Conservation (phyloP, 495 filamentous ascomycete species). For the Staphylotrichum tortipilum region DNA sequence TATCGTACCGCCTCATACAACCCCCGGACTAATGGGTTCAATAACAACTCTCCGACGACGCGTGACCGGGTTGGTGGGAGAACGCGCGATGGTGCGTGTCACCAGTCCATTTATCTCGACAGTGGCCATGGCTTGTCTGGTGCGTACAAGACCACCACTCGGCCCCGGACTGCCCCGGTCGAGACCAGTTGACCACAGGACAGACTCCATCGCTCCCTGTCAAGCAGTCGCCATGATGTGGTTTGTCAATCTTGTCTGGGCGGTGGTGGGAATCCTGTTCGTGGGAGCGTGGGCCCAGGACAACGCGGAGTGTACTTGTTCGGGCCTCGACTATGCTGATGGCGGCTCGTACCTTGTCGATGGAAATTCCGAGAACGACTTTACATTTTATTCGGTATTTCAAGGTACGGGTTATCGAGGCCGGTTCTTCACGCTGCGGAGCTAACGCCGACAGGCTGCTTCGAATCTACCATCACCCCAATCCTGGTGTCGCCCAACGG, state of each 20-base stretch:
- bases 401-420: too few relatives aligned
- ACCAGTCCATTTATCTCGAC: background rate
- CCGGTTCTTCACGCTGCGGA: background rate
- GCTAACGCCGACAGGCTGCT: conserved; percentile 3
- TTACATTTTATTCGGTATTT: conserved; percentile 24
- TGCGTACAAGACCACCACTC: background rate
- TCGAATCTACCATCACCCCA: conserved; percentile 19
- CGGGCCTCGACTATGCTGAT: conserved; percentile 25
- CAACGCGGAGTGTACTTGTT: conserved; percentile 11
- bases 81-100: background rate
- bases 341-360: conserved; percentile 28
- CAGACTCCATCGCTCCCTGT: too few relatives aligned
- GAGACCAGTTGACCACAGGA: too few relatives aligned
- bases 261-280: background rate
- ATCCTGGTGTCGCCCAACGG: conserved; percentile 25
- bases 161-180: background rate
- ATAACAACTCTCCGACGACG: background rate
- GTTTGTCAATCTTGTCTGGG: background rate
- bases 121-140: too few relatives aligned
- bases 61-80: background rate
- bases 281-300: background rate
- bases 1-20: background rate
- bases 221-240: too few relatives aligned
- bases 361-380: conserved; percentile 15
- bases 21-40: background rate